Conservation (phyloP, 2,329 filamentous ascomycete species). For the Fusarium sp. region DNA sequence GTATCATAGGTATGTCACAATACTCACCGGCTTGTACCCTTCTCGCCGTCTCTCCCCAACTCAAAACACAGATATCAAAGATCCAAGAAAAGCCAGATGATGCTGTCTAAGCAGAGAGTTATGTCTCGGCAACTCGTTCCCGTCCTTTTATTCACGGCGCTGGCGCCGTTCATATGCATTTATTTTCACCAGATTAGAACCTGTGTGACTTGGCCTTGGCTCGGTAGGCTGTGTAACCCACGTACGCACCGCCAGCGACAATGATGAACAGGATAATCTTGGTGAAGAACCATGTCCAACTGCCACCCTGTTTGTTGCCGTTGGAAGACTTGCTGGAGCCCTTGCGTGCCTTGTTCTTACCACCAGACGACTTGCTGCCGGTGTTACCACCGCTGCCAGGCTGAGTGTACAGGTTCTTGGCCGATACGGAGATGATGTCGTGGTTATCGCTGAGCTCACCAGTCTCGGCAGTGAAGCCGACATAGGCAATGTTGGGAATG, state of each 20-base stretch:
- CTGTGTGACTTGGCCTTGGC: conserved; percentile 70
- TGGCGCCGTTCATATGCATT: neutral
- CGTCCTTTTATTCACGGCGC: neutral
- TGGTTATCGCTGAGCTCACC: conserved; percentile 98
- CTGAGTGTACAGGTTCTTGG: conserved; percentile 86
- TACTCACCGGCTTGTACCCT: conserved; percentile 25
- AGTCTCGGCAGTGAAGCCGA: conserved; percentile 87
- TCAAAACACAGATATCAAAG: conserved; percentile 32
- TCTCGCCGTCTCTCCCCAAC: conserved; percentile 15
- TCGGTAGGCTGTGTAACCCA: conserved; percentile 87
- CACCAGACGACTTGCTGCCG: conserved; percentile 51
- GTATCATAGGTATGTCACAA: conserved; percentile 23
- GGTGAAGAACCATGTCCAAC: conserved; percentile 75
- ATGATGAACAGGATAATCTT: conserved; percentile 84
- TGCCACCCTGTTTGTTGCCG: conserved; percentile 57
- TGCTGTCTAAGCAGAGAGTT: conserved; percentile 25
- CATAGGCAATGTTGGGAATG: conserved; percentile 81
- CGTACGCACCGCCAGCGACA: conserved; percentile 78
- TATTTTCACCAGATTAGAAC: conserved; percentile 56
- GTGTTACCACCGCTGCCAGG: conserved; percentile 61
- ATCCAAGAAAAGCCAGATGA: conserved; percentile 19
- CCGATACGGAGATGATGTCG: conserved; percentile 88
- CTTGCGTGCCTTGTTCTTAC: conserved; percentile 50
- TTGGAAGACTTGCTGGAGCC: conserved; percentile 49
- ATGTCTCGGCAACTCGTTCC: conserved; percentile 7